phyloP scores from a whole-genome alignment of 2,329 filamentous ascomycete genomes.

The Talaromyces sp. region DNA sequence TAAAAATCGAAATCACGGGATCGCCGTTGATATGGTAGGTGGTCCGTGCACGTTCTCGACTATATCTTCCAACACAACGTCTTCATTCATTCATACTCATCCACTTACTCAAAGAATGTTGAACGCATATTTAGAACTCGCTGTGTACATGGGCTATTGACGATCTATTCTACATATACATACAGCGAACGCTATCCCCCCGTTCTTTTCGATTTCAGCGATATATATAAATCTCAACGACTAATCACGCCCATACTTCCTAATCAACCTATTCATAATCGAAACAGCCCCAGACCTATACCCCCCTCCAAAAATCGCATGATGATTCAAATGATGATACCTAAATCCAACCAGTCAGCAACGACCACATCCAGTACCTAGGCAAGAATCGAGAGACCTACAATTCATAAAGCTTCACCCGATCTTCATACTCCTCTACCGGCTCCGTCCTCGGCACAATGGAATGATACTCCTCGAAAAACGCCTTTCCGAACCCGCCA shows the following conservation, averaged over 20 bases:
- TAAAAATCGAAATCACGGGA: constrained; percentile 6
- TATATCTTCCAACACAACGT: neutral
- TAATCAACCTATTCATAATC: constrained; percentile 73
- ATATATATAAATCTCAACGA: no score
- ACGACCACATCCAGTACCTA: neutral
- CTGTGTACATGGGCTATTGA: no score
- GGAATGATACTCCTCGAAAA: constrained; percentile 74
- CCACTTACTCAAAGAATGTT: neutral
- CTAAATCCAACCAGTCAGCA: constrained; percentile 41
- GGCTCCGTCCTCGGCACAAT: constrained; percentile 79
- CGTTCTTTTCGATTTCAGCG: neutral
- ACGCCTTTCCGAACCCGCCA: constrained; percentile 72
- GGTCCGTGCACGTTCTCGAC: neutral
- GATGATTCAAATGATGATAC: constrained; percentile 89
- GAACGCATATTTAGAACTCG: neutral
- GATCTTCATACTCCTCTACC: constrained; percentile 77
- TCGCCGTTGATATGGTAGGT: neutral
- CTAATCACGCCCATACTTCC: constrained; percentile 61
- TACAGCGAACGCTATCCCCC: neutral
- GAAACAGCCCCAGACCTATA: constrained; percentile 74
- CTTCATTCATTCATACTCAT: neutral
- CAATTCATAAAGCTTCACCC: constrained; percentile 77
- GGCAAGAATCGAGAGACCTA: constrained; percentile 48
- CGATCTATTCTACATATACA: neutral
- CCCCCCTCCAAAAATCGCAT: constrained; percentile 76